These are phyloP conservation scores for Diaporthe nobilis DNA, from an alignment of 2,329 filamentous ascomycete species.

Conservation along the genomic window DNA sequence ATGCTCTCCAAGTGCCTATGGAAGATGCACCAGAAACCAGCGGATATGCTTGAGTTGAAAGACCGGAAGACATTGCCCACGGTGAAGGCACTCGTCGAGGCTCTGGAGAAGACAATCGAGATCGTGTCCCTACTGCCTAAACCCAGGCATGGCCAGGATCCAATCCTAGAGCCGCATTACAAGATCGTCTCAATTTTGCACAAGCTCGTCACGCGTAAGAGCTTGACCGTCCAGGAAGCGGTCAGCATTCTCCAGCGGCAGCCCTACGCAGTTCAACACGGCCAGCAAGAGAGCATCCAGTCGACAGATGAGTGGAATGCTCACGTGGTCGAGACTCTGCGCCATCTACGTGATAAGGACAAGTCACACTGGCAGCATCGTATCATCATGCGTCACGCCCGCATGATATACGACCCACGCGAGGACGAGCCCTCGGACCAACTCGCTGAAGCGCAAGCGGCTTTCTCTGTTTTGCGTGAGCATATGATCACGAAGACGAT, in stretches of 20 bases:
- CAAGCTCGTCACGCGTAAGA: slow-evolving; percentile 78
- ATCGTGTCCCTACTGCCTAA: slow-evolving; percentile 67
- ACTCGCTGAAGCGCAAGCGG: slow-evolving; percentile 80
- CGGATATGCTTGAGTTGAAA: slow-evolving; percentile 59
- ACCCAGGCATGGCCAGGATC: slow-evolving; percentile 74
- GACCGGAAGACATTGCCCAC: slow-evolving; percentile 57
- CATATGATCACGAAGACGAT: slow-evolving; percentile 92
- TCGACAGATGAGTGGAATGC: slow-evolving; percentile 74
- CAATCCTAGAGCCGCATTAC: slow-evolving; percentile 91
- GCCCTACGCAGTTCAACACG: slow-evolving; percentile 66
- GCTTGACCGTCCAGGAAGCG: slow-evolving; percentile 63
- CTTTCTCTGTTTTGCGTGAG: slow-evolving; percentile 81
- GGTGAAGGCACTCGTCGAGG: slow-evolving; percentile 59
- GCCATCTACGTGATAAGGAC: slow-evolving; percentile 76
- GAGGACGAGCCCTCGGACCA: slow-evolving; percentile 54
- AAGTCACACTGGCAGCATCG: slow-evolving; percentile 97
- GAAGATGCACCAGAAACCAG: slow-evolving; percentile 72
- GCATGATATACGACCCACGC: slow-evolving; percentile 65
- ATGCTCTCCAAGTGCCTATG: slow-evolving; percentile 75
- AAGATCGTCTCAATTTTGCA: slow-evolving; percentile 87
- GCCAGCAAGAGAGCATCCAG: slow-evolving; percentile 64
- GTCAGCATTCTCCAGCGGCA: slow-evolving; percentile 69
- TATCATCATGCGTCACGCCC: slow-evolving; percentile 82
- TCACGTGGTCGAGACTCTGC: slow-evolving; percentile 66
- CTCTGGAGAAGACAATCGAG: slow-evolving; percentile 66